Conservation (phyloP, 805 yeast genomes). For the Sugiyamaella chiloensis region DNA sequence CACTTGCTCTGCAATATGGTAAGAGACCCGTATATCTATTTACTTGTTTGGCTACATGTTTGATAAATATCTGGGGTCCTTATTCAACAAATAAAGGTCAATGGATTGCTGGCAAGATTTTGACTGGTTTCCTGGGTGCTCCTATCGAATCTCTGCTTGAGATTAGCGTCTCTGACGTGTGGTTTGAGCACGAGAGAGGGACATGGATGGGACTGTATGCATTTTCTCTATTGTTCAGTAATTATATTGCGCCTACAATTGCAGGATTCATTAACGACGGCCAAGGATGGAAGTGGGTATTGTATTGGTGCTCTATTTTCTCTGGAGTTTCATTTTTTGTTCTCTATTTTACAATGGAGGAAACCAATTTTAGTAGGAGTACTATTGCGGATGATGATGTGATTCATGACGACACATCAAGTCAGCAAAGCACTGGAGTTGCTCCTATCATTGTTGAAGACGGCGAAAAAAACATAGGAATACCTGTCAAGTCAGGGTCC, state of each 20-base stretch:
- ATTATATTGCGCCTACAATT: constrained; percentile 1
- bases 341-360: neutral
- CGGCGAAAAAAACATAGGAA: neutral
- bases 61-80: no score
- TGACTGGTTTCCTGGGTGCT: constrained; percentile 46
- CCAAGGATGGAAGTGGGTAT: constrained; percentile 3
- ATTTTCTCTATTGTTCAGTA: constrained; percentile 34
- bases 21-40: constrained; percentile 6
- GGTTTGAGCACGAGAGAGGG: constrained; percentile 41
- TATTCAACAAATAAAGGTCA: constrained; percentile 41
- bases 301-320: constrained; percentile 2
- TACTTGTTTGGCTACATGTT: no score
- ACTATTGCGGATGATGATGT: neutral
- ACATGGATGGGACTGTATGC: constrained; percentile 48
- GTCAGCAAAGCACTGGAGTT: neutral
- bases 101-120: constrained; percentile 44
- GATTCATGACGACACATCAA: no score
- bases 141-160: constrained; percentile 50
- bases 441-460: neutral
- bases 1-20: constrained; percentile 29
- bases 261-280: constrained; percentile 5
- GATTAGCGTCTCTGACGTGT: constrained; percentile 47
- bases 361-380: neutral
- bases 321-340: neutral
- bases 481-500: no score